phyloP scores from a whole-genome alignment of 805 yeast genomes.

The Tetrapisispora phaffii region DNA sequence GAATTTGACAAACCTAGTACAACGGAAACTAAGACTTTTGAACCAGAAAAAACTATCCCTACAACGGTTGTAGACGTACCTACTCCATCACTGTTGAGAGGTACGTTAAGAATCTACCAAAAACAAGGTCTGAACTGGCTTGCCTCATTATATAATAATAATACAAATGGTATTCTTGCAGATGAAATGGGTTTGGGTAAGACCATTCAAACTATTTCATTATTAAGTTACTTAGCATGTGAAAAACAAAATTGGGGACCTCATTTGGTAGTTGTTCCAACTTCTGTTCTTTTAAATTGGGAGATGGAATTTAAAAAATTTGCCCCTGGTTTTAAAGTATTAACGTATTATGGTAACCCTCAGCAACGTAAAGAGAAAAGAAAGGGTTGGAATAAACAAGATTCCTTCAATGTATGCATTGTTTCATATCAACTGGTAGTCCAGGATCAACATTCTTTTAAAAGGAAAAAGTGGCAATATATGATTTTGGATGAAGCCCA shows the following conservation, averaged over 20 bases:
- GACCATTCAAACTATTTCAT: conserved; percentile 89
- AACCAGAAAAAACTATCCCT: conserved; percentile 10
- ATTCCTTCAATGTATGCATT: conserved; percentile 91
- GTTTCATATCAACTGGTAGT: conserved; percentile 96
- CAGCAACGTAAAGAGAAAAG: conserved; percentile 93
- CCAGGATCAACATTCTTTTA: conserved; percentile 90
- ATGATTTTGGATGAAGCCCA: conserved; percentile 98
- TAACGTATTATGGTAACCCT: conserved; percentile 94
- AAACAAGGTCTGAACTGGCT: conserved; percentile 96
- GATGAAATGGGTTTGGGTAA: conserved; percentile 99
- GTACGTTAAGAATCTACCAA: conserved; percentile 80
- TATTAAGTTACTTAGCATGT: conserved; percentile 81
- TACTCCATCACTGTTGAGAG: conserved; percentile 65
- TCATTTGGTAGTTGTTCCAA: conserved; percentile 91
- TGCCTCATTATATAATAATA: conserved; percentile 83
- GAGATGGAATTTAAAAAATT: conserved; percentile 98
- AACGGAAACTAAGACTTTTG: neutral
- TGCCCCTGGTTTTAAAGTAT: conserved; percentile 94
- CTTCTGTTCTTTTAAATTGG: conserved; percentile 96
- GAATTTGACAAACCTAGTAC: neutral
- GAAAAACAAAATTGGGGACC: conserved; percentile 97
- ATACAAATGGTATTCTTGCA: conserved; percentile 93
- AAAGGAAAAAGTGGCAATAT: conserved; percentile 88
- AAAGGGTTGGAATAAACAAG: conserved; percentile 95
- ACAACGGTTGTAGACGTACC: conserved; percentile 61